Evolutionary conservation across 108 stramenopile genomes (phyloP).

Genomic region (Ochromonas danica): DNA sequence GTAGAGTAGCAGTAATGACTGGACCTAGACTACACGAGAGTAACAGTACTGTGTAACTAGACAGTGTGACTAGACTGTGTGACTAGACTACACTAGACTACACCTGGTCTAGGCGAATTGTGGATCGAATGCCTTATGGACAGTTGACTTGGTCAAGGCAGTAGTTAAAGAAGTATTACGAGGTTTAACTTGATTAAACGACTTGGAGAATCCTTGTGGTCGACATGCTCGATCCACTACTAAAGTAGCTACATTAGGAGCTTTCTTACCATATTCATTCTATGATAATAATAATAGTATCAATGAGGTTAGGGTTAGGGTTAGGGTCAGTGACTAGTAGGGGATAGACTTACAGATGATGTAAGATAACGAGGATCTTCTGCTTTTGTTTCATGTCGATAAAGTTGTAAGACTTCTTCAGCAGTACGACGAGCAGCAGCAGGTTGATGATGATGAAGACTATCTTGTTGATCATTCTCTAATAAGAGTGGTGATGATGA

Average conservation of each 20-base stretch:
- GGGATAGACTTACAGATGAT: slow-evolving; percentile 6
- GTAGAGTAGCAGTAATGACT: no score
- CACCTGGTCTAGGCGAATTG: slow-evolving; percentile 28
- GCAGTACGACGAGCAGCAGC: neutral
- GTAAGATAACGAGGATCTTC: slow-evolving; percentile 35
- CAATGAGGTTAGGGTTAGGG: no score
- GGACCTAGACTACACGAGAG: no score
- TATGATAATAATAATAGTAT: neutral
- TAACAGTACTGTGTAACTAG: no score
- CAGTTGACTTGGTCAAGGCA: slow-evolving; percentile 25
- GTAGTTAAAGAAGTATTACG: slow-evolving; percentile 28
- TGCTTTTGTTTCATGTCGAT: slow-evolving; percentile 24
- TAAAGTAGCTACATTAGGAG: slow-evolving; percentile 26
- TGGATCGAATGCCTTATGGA: slow-evolving; percentile 24
- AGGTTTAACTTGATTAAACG: slow-evolving; percentile 27
- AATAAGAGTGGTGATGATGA: neutral
- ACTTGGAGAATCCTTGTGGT: slow-evolving; percentile 26
- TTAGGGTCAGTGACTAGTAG: no score
- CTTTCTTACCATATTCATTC: slow-evolving; percentile 16
- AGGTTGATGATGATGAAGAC: neutral
- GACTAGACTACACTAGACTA: no score
- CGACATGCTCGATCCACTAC: neutral
- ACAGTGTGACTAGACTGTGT: no score
- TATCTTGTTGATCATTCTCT: neutral
- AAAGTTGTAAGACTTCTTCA: neutral